These are phyloP conservation scores for Puccinia horiana DNA, from an alignment of 1,284 basidiomycete genomes.

Conservation along the genomic window DNA sequence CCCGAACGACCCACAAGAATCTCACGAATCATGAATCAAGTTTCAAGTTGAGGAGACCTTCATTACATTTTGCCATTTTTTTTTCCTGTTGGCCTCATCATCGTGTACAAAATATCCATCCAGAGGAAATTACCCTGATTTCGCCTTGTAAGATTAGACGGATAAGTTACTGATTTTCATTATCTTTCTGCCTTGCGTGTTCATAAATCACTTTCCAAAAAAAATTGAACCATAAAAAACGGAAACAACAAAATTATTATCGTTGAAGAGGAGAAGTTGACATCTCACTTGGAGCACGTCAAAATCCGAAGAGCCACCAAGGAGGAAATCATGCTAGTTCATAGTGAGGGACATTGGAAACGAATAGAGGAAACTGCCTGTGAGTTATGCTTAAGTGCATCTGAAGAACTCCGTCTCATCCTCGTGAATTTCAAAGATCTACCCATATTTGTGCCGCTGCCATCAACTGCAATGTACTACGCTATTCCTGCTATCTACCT, in stretches of 20 bases:
- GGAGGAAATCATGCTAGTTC: conserved; percentile 82
- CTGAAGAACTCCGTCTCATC: not conserved
- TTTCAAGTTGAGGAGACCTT: conserved; percentile 20
- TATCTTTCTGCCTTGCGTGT: not conserved
- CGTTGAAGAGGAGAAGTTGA: conserved; percentile 63
- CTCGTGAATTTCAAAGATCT: not conserved
- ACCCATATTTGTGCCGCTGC: not conserved
- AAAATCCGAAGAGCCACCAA: conserved; percentile 72
- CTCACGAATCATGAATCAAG: conserved; percentile 23
- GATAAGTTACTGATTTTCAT: not conserved
- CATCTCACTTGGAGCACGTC: conserved; percentile 74
- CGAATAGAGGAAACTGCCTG: conserved; percentile 66
- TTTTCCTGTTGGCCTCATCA: not conserved
- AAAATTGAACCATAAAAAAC: not conserved
- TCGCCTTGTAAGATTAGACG: not conserved
- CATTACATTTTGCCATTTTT: not conserved
- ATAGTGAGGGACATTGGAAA: conserved; percentile 85
- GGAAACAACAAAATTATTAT: not conserved
- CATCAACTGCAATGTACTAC: not conserved
- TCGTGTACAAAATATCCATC: not conserved
- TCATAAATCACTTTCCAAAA: not conserved
- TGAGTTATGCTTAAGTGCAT: not conserved
- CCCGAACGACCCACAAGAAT: conserved; percentile 40
- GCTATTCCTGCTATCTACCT: no score
- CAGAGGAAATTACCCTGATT: not conserved